Conservation (phyloP, 2,329 filamentous ascomycete genomes). For the Colletotrichum orbiculare region DNA sequence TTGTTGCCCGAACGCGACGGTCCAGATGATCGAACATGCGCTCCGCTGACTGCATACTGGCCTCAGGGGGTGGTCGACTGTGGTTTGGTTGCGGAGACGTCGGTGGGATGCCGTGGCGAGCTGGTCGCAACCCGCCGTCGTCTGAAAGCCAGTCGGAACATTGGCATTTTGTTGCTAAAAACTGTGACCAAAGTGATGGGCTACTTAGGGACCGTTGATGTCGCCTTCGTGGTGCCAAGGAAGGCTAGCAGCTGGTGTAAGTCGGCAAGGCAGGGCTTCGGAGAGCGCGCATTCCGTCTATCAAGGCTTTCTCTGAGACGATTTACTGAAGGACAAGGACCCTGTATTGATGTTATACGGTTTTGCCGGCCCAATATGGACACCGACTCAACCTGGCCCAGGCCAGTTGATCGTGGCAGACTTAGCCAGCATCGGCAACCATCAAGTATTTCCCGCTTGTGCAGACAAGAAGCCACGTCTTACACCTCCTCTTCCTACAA, state of each 20-base stretch:
- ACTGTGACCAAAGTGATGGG: neutral
- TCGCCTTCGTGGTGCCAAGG: neutral
- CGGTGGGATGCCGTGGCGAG: neutral
- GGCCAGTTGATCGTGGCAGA: too few species aligned
- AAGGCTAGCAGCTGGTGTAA: too few species aligned
- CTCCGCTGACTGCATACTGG: neutral
- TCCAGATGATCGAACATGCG: neutral
- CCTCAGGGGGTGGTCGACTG: neutral
- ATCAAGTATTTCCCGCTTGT: too few species aligned
- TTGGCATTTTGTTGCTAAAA: too few species aligned
- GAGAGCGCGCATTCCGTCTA: conserved; percentile 18
- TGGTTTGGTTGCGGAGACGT: neutral
- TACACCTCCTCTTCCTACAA: too few species aligned
- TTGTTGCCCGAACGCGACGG: conserved; percentile 3
- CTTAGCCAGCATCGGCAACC: too few species aligned
- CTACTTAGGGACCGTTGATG: neutral
- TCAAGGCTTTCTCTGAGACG: too few species aligned
- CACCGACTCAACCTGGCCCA: too few species aligned
- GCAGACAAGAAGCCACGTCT: too few species aligned
- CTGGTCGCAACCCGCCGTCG: neutral
- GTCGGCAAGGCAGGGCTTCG: neutral
- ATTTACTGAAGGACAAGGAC: too few species aligned
- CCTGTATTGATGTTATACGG: too few species aligned
- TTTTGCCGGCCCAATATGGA: too few species aligned
- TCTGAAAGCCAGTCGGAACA: neutral